Evolutionary conservation across 768 basidiomycete genomes (phyloP).

Genomic region (Russula virescens): DNA sequence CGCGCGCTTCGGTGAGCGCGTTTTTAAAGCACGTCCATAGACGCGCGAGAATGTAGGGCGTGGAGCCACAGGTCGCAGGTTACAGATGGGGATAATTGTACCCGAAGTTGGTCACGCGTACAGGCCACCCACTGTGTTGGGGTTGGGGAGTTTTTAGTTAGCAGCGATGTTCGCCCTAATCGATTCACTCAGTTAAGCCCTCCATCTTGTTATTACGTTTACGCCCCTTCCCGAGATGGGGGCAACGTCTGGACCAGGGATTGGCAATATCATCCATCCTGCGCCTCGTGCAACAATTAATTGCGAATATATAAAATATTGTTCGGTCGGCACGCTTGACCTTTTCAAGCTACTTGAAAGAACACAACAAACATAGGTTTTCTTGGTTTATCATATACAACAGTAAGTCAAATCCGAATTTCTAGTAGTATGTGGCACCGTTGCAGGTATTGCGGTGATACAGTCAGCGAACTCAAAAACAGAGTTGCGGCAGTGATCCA

Average conservation of each 20-base stretch:
- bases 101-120: neutral
- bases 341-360: neutral
- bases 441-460: too few species aligned
- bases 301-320: too few species aligned
- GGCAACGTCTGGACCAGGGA: neutral
- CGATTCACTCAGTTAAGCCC: neutral
- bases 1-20: constrained; percentile 36
- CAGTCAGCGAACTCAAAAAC: too few species aligned
- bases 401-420: neutral
- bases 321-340: neutral
- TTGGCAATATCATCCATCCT: neutral
- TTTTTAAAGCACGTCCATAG: constrained; percentile 41
- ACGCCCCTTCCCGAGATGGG: neutral
- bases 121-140: neutral
- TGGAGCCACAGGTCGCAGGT: constrained; percentile 5
- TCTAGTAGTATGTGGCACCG: too few species aligned
- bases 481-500: too few species aligned
- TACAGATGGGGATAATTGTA: constrained; percentile 13
- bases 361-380: too few species aligned
- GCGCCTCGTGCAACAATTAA: too few species aligned
- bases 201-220: constrained; percentile 1
- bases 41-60: neutral
- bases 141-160: too few species aligned
- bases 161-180: neutral
- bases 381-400: too few species aligned